Evolutionary conservation across 2,329 filamentous ascomycete genomes (phyloP).

Genomic region (Trichoderma asperellum): DNA sequence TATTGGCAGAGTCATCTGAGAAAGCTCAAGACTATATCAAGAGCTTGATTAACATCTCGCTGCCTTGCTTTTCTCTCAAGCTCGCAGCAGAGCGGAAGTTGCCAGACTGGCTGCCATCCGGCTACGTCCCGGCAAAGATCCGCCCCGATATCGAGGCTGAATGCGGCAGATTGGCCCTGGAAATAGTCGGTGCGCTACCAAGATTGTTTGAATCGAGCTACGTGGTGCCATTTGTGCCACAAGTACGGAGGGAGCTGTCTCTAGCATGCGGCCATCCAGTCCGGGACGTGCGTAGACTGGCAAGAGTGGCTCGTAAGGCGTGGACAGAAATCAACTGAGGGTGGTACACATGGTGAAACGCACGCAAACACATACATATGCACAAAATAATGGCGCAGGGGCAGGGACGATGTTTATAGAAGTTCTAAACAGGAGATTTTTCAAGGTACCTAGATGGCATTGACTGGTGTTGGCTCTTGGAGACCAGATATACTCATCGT

Average conservation of each 20-base stretch:
- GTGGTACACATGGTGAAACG: background rate
- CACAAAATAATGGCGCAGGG: background rate
- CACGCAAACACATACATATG: background rate
- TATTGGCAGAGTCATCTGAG: constrained; percentile 52
- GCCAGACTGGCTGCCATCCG: constrained; percentile 40
- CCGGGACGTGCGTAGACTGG: constrained; percentile 55
- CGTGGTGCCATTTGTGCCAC: constrained; percentile 49
- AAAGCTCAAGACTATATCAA: constrained; percentile 53
- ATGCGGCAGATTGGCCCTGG: constrained; percentile 53
- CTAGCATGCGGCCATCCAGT: constrained; percentile 58
- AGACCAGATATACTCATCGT: background rate
- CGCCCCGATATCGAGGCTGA: constrained; percentile 36
- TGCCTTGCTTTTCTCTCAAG: constrained; percentile 44
- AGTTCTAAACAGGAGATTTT: background rate
- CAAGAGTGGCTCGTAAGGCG: constrained; percentile 52
- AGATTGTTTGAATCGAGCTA: constrained; percentile 52
- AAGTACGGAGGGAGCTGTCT: constrained; percentile 53
- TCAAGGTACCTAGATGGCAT: too few relatives aligned
- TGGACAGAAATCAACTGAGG: constrained; percentile 50
- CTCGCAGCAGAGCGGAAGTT: constrained; percentile 34
- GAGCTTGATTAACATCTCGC: constrained; percentile 53
- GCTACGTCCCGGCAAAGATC: constrained; percentile 30
- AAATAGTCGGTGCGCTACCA: constrained; percentile 54
- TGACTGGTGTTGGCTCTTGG: background rate
- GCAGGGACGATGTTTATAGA: background rate